These are phyloP conservation scores for Colletotrichum agaves DNA, from an alignment of 2,329 filamentous ascomycete genomes.

Conservation along the genomic window DNA sequence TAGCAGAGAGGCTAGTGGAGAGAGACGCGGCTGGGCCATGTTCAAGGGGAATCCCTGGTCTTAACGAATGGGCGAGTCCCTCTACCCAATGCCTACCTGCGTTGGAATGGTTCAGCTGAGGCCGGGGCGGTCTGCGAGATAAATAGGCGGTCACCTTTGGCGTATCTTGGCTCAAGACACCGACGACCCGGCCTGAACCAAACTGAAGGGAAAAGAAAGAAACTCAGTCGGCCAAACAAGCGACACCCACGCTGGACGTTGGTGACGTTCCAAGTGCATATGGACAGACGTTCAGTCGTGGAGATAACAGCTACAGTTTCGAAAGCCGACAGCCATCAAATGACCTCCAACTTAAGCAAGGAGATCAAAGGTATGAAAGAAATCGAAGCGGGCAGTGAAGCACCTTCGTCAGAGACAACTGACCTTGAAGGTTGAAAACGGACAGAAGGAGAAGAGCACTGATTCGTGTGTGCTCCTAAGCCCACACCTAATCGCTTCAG, in stretches of 20 bases:
- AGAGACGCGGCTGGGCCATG: slow-evolving; percentile 29
- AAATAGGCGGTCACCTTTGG: slow-evolving; percentile 16
- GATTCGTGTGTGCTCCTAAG: neutral
- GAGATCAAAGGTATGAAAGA: neutral
- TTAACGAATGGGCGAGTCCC: slow-evolving; percentile 20
- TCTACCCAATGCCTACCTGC: slow-evolving; percentile 1
- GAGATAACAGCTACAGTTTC: slow-evolving; percentile 4
- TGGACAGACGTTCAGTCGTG: neutral
- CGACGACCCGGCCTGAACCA: slow-evolving; percentile 10
- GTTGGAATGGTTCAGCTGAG: slow-evolving; percentile 33
- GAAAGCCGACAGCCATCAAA: neutral
- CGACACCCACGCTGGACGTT: slow-evolving; percentile 8
- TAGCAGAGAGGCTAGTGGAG: slow-evolving; percentile 17
- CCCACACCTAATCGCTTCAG: neutral
- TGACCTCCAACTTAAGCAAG: neutral
- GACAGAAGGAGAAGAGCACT: neutral
- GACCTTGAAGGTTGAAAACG: neutral
- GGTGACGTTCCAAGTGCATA: neutral
- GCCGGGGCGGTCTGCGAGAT: slow-evolving; percentile 31
- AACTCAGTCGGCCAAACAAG: neutral
- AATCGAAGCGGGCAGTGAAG: neutral
- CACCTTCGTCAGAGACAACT: neutral
- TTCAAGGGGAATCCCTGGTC: slow-evolving; percentile 17
- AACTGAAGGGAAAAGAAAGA: slow-evolving; percentile 3
- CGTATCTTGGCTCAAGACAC: slow-evolving; percentile 14